Conservation (phyloP, 2,329 filamentous ascomycete species). For the Trematosphaeria pertusa region DNA sequence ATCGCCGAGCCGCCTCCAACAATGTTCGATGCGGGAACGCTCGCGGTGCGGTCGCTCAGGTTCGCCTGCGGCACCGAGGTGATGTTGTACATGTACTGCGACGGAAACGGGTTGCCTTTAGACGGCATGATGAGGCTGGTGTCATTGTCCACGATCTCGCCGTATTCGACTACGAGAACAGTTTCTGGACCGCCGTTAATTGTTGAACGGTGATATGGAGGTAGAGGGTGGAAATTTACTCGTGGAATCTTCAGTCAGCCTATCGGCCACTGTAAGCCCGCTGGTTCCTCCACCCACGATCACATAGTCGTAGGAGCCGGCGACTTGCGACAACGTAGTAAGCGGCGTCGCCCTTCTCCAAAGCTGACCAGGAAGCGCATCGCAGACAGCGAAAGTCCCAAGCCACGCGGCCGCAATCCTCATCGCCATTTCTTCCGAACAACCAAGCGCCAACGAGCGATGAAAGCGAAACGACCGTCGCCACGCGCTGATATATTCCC, state of each 20-base stretch:
- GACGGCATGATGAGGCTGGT: not conserved
- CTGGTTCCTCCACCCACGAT: constrained; percentile 15
- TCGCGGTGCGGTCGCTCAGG: constrained; percentile 1
- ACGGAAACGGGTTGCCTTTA: not conserved
- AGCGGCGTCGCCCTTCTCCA: too few relatives aligned
- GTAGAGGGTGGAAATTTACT: not conserved
- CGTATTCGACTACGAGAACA: constrained; percentile 7
- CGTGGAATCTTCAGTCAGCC: constrained; percentile 6
- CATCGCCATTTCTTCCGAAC: too few relatives aligned
- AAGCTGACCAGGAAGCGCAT: too few relatives aligned
- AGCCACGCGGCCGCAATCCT: too few relatives aligned
- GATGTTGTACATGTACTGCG: not conserved
- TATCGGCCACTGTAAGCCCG: constrained; percentile 9
- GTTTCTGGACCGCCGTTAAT: not conserved
- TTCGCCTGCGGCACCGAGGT: constrained; percentile 1
- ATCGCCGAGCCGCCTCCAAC: constrained; percentile 34
- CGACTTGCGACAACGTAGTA: too few relatives aligned
- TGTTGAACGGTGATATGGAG: not conserved
- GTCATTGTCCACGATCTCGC: constrained; percentile 4
- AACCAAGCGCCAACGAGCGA: too few relatives aligned
- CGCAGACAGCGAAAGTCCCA: too few relatives aligned
- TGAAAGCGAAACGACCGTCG: too few relatives aligned
- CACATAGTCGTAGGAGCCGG: constrained; percentile 17
- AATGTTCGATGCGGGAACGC: constrained; percentile 1
- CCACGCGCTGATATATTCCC: too few relatives aligned